These are phyloP conservation scores for Tilletia caries DNA, from an alignment of 1,284 basidiomycete genomes.

Conservation along the genomic window DNA sequence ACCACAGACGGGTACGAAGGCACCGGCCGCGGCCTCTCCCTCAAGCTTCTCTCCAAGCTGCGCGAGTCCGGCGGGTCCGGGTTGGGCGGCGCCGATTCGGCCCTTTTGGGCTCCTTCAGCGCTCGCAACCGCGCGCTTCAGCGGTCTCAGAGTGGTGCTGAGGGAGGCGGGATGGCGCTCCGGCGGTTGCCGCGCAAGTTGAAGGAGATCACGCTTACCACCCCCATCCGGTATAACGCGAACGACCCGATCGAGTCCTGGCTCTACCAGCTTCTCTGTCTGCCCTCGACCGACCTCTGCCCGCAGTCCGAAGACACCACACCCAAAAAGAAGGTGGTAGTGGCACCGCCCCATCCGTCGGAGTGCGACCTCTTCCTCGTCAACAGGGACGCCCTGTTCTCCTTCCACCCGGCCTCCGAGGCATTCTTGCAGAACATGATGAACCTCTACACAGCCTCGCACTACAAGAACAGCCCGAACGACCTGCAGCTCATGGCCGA, in stretches of 20 bases:
- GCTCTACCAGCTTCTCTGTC: conserved; percentile 85
- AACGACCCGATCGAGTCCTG: conserved; percentile 91
- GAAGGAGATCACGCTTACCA: conserved; percentile 89
- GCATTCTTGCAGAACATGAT: conserved; percentile 97
- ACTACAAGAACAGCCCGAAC: conserved; percentile 99
- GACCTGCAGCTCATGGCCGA: conserved; percentile 94
- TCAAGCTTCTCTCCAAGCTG: conserved; percentile 96
- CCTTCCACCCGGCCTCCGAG: conserved; percentile 93
- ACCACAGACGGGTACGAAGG: conserved; percentile 99
- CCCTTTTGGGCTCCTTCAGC: conserved; percentile 4
- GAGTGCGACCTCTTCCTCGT: conserved; percentile 94
- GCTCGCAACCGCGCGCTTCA: background rate
- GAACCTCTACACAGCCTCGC: conserved; percentile 91
- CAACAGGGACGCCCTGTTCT: conserved; percentile 92
- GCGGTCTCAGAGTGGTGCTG: background rate
- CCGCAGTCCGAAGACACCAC: conserved; percentile 53
- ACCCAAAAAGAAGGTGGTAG: background rate
- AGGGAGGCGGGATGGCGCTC: background rate
- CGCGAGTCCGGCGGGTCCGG: conserved; percentile 64
- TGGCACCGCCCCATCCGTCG: conserved; percentile 81
- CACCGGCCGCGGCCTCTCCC: conserved; percentile 90
- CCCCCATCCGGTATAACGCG: conserved; percentile 85
- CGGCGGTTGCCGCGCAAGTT: conserved; percentile 61
- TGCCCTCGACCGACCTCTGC: conserved; percentile 77
- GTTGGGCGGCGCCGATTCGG: conserved; percentile 15